Conservation (phyloP, 148 eudicot species). For the Linanthus parryae region DNA sequence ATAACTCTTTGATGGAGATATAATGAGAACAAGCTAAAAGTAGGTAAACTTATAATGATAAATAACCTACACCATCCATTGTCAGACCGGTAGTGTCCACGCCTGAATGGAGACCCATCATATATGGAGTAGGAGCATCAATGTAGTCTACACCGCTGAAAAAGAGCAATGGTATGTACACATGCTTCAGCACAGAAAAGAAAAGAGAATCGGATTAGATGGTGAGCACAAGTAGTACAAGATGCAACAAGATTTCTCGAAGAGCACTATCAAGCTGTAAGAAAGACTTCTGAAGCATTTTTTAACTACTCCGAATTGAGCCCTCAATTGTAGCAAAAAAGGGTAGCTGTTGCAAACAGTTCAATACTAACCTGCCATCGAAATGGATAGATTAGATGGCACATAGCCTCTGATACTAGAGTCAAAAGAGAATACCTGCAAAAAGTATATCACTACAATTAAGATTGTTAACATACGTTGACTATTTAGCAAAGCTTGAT, state of each 20-base stretch:
- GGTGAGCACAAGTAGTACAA: conserved; percentile 9
- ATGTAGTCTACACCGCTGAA: conserved; percentile 99
- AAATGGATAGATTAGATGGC: conserved; percentile 93
- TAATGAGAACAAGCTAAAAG: background rate
- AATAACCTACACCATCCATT: conserved; percentile 93
- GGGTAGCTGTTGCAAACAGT: conserved; percentile 1
- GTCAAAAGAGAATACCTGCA: conserved; percentile 95
- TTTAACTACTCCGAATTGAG: background rate
- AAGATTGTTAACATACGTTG: too few relatives aligned
- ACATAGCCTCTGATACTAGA: conserved; percentile 90
- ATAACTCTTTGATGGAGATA: background rate
- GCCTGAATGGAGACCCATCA: conserved; percentile 99
- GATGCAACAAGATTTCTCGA: conserved; percentile 4
- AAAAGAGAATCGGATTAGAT: conserved; percentile 32
- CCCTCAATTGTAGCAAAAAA: background rate
- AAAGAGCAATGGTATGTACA: conserved; percentile 98
- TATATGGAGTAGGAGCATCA: conserved; percentile 99
- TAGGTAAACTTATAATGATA: background rate
- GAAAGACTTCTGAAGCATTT: background rate
- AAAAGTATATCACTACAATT: conserved; percentile 3
- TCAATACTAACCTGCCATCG: conserved; percentile 76
- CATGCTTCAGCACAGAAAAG: conserved; percentile 82
- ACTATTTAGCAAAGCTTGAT: too few relatives aligned
- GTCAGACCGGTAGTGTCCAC: conserved; percentile 87
- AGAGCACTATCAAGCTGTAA: background rate